A percentile compares a stretch with the other conserved stretches of the same genome.
These are phyloP conservation scores for Cystobasidium onofrii DNA, from an alignment of 768 basidiomycete species.

Conservation along the genomic window DNA sequence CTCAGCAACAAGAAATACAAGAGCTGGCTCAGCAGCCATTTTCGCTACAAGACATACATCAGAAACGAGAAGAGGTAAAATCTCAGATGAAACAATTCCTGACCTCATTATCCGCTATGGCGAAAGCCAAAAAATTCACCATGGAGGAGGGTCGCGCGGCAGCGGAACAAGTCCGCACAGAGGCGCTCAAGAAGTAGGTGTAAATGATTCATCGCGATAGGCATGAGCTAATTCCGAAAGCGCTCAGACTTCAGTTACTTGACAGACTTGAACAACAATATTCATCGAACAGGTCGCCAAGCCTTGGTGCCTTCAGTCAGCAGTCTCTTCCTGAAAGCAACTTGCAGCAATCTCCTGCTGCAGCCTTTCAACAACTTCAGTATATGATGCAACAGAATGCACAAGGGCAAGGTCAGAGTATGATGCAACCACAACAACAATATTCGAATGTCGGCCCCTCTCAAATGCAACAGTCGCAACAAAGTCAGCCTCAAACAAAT, in stretches of 20 bases:
- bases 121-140: neutral
- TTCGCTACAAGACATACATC: slow-evolving; percentile 7
- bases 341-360: neutral
- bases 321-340: neutral
- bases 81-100: slow-evolving; percentile 28
- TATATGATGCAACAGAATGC: neutral
- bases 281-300: neutral
- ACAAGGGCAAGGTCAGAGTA: neutral
- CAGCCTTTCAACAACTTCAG: neutral
- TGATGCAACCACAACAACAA: neutral
- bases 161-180: slow-evolving; percentile 25
- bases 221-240: neutral
- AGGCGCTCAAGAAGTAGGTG: slow-evolving; percentile 22
- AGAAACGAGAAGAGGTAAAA: slow-evolving; percentile 24
- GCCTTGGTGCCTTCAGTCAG: neutral
- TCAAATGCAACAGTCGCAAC: neutral
- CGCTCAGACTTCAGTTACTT: neutral
- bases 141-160: slow-evolving; percentile 2
- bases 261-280: neutral
- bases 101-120: neutral
- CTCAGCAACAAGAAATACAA: neutral
- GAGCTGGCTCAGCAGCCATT: slow-evolving; percentile 3
- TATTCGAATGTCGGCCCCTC: neutral
- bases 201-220: neutral
- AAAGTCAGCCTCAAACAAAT: neutral